Base-by-base conservation (phyloP, 2,329 filamentous ascomycete species). In the Sporothrix brasiliensis region DNA sequence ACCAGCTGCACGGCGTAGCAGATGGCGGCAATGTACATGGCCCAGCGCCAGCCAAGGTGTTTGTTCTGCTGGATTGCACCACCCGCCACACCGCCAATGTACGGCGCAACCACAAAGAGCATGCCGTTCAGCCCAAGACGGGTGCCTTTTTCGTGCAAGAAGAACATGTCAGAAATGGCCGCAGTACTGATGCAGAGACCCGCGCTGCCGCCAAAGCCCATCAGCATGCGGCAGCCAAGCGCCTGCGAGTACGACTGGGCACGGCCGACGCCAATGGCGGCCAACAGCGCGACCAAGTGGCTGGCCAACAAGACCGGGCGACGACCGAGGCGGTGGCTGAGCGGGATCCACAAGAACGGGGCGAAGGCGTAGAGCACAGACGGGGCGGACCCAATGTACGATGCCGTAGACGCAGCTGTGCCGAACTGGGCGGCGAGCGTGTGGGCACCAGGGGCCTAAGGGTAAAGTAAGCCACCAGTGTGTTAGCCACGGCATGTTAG, bases 161-260 rank as follows among this genome's bases (percentile, higher is more conserved):
- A 73, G 49, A 73, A 73, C 72, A 73, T 73, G 56, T 73, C 72
- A 1, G 72, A 72, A 27, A 73, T 73, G 10, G 60, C 67, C 3
- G 71, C 72, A 5, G 72, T 69, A 44, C 67, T 68, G 47, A 73
- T 73, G 39, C 71, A 72, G 10, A 73, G 61, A 24, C 68, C 72
- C 1, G 69, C 69, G 50, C 65, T 69, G 19, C 68, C 72, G 41
- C 72, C 72, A 54, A 73, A 73, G 27, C 68, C 71, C 72, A 73
- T 73, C 24, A 73, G 44, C 65, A 73, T 72, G 21, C 72, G 71
- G 52, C 69, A 73, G 7, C 65, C 71, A 27, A 73, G 67, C 14
- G 72, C 72, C 47, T 66, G 66, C 6, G 67, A 47, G 54, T 71
- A 74, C 50, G 72, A 70, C 65, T 69, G 50, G 27, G 73, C 53